Conservation (phyloP, 768 basidiomycete genomes). For the Cystofilobasidium ferigula region DNA sequence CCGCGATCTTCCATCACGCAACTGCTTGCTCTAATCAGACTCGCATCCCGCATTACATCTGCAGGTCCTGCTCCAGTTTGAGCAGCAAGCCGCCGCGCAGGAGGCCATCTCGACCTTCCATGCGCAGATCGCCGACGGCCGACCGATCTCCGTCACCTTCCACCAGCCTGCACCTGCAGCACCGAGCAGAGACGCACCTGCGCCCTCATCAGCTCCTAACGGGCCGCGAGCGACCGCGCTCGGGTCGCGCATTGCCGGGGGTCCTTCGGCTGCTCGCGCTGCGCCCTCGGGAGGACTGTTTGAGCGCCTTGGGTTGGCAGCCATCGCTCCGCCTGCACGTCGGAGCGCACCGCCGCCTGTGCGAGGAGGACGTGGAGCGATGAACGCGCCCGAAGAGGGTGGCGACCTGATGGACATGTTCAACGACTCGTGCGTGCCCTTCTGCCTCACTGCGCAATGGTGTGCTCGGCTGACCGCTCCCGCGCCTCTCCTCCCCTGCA, state of each 20-base stretch:
- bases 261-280: neutral
- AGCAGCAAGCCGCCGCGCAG: constrained; percentile 8
- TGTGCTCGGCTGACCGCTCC: neutral
- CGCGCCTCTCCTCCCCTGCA: neutral
- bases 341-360: neutral
- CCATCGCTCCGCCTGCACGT: neutral
- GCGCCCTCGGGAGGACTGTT: neutral
- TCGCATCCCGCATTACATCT: too few species aligned
- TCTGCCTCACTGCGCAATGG: neutral
- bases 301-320: constrained; percentile 4
- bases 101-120: constrained; percentile 17
- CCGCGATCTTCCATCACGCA: neutral
- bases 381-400: neutral
- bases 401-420: constrained; percentile 17
- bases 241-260: too few species aligned
- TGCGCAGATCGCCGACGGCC: constrained; percentile 21
- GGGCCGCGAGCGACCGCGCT: neutral
- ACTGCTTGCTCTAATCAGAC: too few species aligned
- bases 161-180: neutral
- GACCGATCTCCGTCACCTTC: constrained; percentile 20
- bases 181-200: neutral
- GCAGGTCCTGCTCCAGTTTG: constrained; percentile 20
- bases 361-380: neutral
- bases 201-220: neutral
- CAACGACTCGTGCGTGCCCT: neutral